Evolutionary conservation across 176 grass and related monocot species (phyloP), one percentile per base, ranked within the genome.

Genomic region (Phoenix roebelenii): DNA sequence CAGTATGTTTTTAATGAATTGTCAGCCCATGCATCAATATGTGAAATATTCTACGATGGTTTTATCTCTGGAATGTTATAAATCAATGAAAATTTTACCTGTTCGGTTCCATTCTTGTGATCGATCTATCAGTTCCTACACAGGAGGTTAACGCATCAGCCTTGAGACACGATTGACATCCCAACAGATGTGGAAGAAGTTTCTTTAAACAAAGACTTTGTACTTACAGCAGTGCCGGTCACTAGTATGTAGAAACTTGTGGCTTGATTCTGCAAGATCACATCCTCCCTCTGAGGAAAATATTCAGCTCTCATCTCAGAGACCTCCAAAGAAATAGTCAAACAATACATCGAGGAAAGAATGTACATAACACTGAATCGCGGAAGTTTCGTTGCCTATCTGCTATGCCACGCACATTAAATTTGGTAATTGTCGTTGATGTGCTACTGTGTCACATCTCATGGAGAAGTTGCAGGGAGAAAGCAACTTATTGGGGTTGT

Each of bases 271-370:
- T 98, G 87, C 70, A 98, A 75, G 61, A 98, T 98, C 64, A 98
- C 87, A 66, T 98, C 93, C 69, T 98, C 93, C 66, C 93, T 89
- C 50, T 84, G 88, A 74, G 93, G 84, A 78, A 92, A 92, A 61
- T 98, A 98, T 69, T 98, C 93, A 63, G 78, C 88, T 81, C 71
- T 98, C 93, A 89, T 98, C 76, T 98, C 93, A 10, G 93, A 92
- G 74, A 98, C 93, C 93, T 80, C 61, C 58, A 54, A 80, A 44
- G 1, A 12, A 12, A 12, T 35, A 35, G 32, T 35, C 10, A 35
- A 35, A 35, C 32, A 15, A 22, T 7, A 68, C 15, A n/a, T 17
- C 4, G 4, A 28, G 25, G 20, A 20, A 20, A 20, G 20, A 20
- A 20, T 20, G 20, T 20, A 20, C 20, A 20, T 20, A 20, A 20